Evolutionary conservation across 164 flowering plant species (phyloP).

Genomic region (Berberis thunbergii): DNA sequence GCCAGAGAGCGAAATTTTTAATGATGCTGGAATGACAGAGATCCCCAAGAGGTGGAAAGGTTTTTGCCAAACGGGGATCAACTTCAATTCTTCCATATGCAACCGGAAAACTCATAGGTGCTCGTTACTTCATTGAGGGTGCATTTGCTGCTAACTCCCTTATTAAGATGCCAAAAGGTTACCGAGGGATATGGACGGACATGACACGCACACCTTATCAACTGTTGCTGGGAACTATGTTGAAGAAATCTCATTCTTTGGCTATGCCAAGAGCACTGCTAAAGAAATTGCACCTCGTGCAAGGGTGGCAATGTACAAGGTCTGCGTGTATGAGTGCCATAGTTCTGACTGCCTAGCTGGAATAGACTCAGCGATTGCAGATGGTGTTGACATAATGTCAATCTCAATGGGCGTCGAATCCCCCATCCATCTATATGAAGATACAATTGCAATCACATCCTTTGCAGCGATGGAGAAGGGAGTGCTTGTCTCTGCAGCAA

Average conservation of each 20-base stretch:
- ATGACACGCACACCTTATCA: neutral
- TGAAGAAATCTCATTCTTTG: neutral
- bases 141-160: neutral
- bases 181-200: neutral
- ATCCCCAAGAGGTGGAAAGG: neutral
- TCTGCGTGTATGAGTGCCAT: too few species aligned
- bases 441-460: too few species aligned
- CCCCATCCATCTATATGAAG: too few species aligned
- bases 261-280: too few species aligned
- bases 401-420: too few species aligned
- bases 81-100: neutral
- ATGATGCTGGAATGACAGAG: too few species aligned
- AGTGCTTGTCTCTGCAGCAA: neutral
- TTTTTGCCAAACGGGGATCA: neutral
- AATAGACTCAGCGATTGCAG: too few species aligned
- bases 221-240: too few species aligned
- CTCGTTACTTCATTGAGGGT: neutral
- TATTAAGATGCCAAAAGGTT: neutral
- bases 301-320: neutral
- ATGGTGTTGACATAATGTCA: too few species aligned
- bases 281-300: too few species aligned
- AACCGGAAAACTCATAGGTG: neutral
- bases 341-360: too few species aligned
- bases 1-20: neutral
- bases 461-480: too few species aligned